Evolutionary conservation across 129 eudicot species (phyloP).

Genomic region (Apium graveolens): DNA sequence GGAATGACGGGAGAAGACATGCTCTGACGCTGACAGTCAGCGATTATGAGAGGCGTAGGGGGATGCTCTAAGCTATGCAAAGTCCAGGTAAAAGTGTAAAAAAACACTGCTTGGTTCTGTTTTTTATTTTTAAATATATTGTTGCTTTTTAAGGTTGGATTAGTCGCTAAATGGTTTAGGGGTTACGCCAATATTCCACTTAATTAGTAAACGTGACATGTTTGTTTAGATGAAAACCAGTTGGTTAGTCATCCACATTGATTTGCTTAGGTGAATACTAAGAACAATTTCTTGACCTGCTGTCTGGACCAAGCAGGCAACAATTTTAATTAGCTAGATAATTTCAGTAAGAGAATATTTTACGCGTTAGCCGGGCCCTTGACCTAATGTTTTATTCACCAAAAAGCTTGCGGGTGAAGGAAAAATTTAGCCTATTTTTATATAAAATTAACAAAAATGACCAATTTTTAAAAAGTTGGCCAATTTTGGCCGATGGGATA

Average conservation of each 20-base stretch:
- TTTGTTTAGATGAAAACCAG: not conserved
- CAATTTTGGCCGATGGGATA: no score
- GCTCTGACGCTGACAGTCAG: constrained; percentile 72
- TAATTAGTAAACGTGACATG: not conserved
- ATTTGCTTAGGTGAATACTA: not conserved
- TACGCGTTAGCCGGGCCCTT: no score
- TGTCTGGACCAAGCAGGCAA: not conserved
- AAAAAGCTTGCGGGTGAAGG: no score
- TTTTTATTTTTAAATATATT: not conserved
- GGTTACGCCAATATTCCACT: not conserved
- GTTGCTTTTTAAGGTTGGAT: not conserved
- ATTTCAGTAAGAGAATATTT: not conserved
- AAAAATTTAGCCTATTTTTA: no score
- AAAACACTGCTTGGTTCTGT: not conserved
- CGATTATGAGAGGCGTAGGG: constrained; percentile 90
- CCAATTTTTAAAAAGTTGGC: no score
- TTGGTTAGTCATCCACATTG: not conserved
- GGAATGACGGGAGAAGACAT: constrained; percentile 88
- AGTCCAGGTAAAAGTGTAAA: constrained; percentile 3
- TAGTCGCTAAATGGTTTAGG: not conserved
- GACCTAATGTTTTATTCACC: no score
- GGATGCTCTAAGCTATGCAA: constrained; percentile 48
- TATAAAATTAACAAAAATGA: no score
- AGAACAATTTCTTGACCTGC: not conserved
- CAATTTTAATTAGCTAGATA: not conserved